Percentiles rank a stretch among this genome's conserved stretches.
Evolutionary conservation across 305 asterid species (phyloP).

Genomic region (Salvia sclarea): DNA sequence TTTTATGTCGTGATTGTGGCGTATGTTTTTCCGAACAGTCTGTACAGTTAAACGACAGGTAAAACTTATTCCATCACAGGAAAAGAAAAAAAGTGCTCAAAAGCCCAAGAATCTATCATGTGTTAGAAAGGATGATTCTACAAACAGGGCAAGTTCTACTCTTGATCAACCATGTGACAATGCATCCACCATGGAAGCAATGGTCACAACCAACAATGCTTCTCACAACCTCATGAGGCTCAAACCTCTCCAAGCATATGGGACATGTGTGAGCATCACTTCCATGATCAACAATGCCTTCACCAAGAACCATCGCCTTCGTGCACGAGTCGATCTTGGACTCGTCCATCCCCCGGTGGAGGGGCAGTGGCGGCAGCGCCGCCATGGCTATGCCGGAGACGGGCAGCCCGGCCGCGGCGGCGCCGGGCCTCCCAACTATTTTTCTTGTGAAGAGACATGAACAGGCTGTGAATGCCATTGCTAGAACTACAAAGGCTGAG

Average conservation of each 20-base stretch:
- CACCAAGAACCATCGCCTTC: conserved; percentile 34
- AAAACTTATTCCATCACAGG: too few species aligned
- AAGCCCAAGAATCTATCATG: too few species aligned
- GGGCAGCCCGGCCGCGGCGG: neutral
- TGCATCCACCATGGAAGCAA: conserved; percentile 42
- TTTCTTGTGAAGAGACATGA: neutral
- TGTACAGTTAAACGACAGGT: too few species aligned
- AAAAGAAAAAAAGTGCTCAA: too few species aligned
- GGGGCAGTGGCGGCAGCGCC: neutral
- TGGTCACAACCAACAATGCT: conserved; percentile 38
- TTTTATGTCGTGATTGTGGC: too few species aligned
- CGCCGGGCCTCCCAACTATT: neutral
- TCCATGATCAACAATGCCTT: conserved; percentile 27
- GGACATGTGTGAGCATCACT: conserved; percentile 26
- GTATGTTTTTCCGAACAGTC: too few species aligned
- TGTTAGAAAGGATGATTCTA: conserved; percentile 17
- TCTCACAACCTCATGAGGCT: conserved; percentile 28
- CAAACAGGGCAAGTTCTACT: conserved; percentile 42
- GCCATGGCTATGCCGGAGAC: neutral
- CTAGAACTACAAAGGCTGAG: neutral
- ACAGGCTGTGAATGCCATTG: neutral
- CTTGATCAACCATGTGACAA: conserved; percentile 35
- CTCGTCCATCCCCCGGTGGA: conserved; percentile 29
- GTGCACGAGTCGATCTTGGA: conserved; percentile 35
- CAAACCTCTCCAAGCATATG: conserved; percentile 40